These are phyloP conservation scores for Plasmodium yoelii DNA, from an alignment of 169 alveolate genomes.

Conservation along the genomic window DNA sequence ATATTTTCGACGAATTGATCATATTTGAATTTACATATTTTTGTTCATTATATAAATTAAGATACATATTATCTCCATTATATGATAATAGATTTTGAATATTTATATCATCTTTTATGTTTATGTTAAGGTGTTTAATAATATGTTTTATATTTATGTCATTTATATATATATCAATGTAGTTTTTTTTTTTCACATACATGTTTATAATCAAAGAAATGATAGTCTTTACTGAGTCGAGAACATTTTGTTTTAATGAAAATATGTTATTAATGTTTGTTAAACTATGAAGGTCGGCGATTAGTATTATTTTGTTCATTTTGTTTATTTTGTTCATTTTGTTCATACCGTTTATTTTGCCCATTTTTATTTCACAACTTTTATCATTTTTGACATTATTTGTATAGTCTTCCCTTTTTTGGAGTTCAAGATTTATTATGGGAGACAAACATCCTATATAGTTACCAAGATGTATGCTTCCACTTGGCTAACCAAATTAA, in stretches of 20 bases:
- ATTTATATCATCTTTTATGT: not conserved
- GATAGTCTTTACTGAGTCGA: constrained; percentile 32
- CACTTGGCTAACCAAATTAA: constrained; percentile 48
- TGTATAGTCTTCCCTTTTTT: not conserved
- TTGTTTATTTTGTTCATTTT: constrained; percentile 29
- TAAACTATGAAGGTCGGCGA: constrained; percentile 62
- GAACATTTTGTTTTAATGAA: constrained; percentile 33
- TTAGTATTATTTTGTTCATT: constrained; percentile 43
- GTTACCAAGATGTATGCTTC: constrained; percentile 60
- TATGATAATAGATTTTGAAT: not conserved
- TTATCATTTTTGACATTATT: not conserved
- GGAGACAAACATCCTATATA: constrained; percentile 71
- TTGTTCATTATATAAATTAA: not conserved
- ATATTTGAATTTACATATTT: too few relatives aligned
- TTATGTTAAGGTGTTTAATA: constrained; percentile 1
- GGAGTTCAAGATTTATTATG: constrained; percentile 42
- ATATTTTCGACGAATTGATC: not conserved
- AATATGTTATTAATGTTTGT: constrained; percentile 34
- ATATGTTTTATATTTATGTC: constrained; percentile 32
- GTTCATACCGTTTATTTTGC: constrained; percentile 5
- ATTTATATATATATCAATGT: constrained; percentile 41
- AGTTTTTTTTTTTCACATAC: constrained; percentile 49
- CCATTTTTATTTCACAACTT: too few relatives aligned
- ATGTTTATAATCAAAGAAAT: constrained; percentile 66
- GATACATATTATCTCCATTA: not conserved